Evolutionary conservation across 2,329 filamentous ascomycete genomes (phyloP).

Genomic region (Trichophyton benhamiae): DNA sequence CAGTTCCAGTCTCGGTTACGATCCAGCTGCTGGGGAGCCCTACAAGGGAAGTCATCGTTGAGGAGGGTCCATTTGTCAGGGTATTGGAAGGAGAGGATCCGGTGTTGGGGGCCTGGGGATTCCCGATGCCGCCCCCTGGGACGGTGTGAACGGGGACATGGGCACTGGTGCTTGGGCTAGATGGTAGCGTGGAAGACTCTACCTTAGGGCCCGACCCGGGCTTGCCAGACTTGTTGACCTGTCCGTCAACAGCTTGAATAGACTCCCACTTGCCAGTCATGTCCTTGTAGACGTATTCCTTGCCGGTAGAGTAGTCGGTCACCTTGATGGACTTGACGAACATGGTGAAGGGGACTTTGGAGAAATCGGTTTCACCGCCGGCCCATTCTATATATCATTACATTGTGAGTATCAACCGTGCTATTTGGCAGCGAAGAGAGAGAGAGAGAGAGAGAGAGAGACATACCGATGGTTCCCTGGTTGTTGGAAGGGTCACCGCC

Average conservation of each 20-base stretch:
- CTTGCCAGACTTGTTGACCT: slow-evolving; percentile 55
- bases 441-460: neutral
- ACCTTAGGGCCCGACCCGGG: slow-evolving; percentile 32
- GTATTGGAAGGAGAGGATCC: neutral
- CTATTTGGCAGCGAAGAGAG: neutral
- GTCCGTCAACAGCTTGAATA: slow-evolving; percentile 68
- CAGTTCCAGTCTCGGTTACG: slow-evolving; percentile 60
- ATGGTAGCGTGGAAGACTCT: slow-evolving; percentile 40
- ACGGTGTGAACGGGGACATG: neutral
- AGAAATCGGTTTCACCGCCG: slow-evolving; percentile 72
- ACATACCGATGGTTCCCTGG: slow-evolving; percentile 59
- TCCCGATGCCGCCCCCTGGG: slow-evolving; percentile 1
- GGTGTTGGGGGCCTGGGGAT: slow-evolving; percentile 2
- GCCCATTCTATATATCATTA: slow-evolving; percentile 52
- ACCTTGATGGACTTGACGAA: slow-evolving; percentile 61
- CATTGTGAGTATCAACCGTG: too few species aligned
- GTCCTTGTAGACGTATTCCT: slow-evolving; percentile 69
- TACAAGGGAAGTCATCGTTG: slow-evolving; percentile 28
- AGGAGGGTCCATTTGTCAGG: slow-evolving; percentile 29
- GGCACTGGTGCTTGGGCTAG: slow-evolving; percentile 45
- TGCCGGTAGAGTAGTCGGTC: slow-evolving; percentile 87
- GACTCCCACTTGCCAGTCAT: slow-evolving; percentile 66
- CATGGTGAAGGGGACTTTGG: slow-evolving; percentile 75
- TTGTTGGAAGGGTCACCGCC: slow-evolving; percentile 75
- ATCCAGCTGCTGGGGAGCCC: slow-evolving; percentile 69